Evolutionary conservation across 2,329 filamentous ascomycete genomes (phyloP), one percentile per base, ranked within the genome.

Genomic region (Metarhizium anisopliae): DNA sequence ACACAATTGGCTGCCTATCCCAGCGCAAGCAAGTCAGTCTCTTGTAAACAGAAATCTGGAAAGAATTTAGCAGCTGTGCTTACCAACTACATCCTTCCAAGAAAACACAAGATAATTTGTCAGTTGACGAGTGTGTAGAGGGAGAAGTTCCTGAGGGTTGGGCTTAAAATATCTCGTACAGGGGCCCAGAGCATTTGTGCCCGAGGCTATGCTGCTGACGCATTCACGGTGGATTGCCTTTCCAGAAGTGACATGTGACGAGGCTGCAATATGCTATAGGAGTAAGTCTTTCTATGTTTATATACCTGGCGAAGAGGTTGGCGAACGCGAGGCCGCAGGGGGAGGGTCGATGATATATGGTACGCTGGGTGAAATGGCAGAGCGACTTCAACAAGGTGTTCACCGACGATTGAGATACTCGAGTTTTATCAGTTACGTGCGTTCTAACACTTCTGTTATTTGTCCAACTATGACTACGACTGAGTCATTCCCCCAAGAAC

Each of bases 261-360:
- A 58, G 5, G 54, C 72, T 38, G 55, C 60, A 25, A 65, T 68
- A 6, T 72, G 69, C 66, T 68, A 73, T 51, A 70, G 70, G 1
- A 58, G 56, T 1, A 58, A 64, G 18, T 70, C 72, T 35, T 53
- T 29, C 11, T 68, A 72, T 43, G 63, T 65, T 1, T 70, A 69
- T 1, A 62, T 72, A 69, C 52, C 66, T 74, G 63, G 68, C 69
- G 1, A 61, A 70, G 30, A 60, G 61, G 13, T 51, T 76, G 35
- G 70, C 68, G 2, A 61, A 72, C 38, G 62, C 62, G 4, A 58
- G 58, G 3, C 57, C 74, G 10, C 59, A 25, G 25, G 25, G 25
- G 25, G 60, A 2, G 71, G 57, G 70, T 66, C 43, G 62, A 64
- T 1, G 68, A 72, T 7, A 68, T 62, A 3, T 70, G 72, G 50